Base-by-base conservation (phyloP, 139 green algal species). In the Tetraselmis striata region DNA sequence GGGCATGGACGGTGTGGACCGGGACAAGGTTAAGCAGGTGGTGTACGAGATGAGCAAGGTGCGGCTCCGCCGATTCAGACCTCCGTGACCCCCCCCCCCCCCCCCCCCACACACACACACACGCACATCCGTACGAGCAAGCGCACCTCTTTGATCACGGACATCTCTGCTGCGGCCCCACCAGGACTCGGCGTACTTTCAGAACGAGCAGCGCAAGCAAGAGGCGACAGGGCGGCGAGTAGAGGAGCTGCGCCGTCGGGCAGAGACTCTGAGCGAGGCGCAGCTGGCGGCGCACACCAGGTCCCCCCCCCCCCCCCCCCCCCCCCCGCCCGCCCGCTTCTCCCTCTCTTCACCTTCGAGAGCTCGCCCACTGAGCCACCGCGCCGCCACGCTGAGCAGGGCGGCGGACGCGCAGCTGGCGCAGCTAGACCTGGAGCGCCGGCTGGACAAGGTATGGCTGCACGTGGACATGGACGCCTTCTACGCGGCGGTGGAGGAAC, bases 391-490 rank as follows among this genome's bases (percentile, higher is more conserved):
- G n/a, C n/a, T n/a, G n/a, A n/a, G n/a, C 45, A 67, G 45, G 45
- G 45, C 18, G 45, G 45, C 45, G 18, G 25, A 90, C 75, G 1
- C 88, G 90, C 24, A 88, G 78, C 29, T 97, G 93, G 84, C 87
- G 0, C 59, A 81, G n/a, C 88, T 97, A 28, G 93, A 98, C 79
- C 86, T 95, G 2, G 1, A n/a, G 32, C 79, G 30, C 26, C 24
- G 28, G 1, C 11, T 29, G 79, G 23, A 26, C 0, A 29, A 81
- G 29, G 28, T 75, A 11, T 91, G 87, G 90, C 75, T 98, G n/a
- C 90, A 96, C 82, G 92, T 97, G 0, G 96, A 99, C 87, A 98
- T 98, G 95, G 95, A 98, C 79, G 92, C 91, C 1, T 98, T 98
- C 85, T 98, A 92, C 82, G 94, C 91, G 1, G 84, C 92, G 28